These are phyloP conservation scores for Micractinium sp. DNA, from an alignment of 139 green algal species.

Conservation along the genomic window DNA sequence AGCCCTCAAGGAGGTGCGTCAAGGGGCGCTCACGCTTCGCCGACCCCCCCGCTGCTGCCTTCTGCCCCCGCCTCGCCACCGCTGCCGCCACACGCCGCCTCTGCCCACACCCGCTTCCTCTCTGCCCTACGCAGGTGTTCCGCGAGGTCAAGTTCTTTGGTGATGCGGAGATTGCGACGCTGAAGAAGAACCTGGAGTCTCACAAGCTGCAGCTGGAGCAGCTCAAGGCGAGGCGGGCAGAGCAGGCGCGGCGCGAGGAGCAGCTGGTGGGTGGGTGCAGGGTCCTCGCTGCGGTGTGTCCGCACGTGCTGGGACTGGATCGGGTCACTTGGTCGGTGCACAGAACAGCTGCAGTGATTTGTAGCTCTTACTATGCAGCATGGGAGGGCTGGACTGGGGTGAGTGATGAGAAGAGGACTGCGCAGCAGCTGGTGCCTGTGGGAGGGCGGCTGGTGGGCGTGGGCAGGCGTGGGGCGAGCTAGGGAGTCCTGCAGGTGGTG, in stretches of 20 bases:
- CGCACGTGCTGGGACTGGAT: too few relatives aligned
- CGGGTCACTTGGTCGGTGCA: too few relatives aligned
- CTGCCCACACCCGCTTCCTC: background rate
- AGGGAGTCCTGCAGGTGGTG: too few relatives aligned
- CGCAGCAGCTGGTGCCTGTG: too few relatives aligned
- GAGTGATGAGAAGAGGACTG: too few relatives aligned
- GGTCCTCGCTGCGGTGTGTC: too few relatives aligned
- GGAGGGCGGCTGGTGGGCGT: too few relatives aligned
- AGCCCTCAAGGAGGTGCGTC: slow-evolving; percentile 17
- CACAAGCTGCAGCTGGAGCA: slow-evolving; percentile 40
- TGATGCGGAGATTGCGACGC: background rate
- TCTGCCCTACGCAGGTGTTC: slow-evolving; percentile 13
- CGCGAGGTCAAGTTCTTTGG: slow-evolving; percentile 23
- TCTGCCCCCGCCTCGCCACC: too few relatives aligned
- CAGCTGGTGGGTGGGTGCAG: slow-evolving; percentile 1
- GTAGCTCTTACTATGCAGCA: background rate
- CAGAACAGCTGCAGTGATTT: background rate
- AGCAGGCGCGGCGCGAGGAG: background rate
- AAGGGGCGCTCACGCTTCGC: background rate
- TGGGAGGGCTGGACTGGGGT: background rate
- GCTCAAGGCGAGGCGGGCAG: background rate
- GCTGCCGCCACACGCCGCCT: background rate
- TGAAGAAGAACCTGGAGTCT: slow-evolving; percentile 19
- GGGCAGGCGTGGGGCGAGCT: too few relatives aligned
- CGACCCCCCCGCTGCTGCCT: background rate